Base-by-base conservation (phyloP, 2,329 filamentous ascomycete species). In the Elsinoe arachidis region DNA sequence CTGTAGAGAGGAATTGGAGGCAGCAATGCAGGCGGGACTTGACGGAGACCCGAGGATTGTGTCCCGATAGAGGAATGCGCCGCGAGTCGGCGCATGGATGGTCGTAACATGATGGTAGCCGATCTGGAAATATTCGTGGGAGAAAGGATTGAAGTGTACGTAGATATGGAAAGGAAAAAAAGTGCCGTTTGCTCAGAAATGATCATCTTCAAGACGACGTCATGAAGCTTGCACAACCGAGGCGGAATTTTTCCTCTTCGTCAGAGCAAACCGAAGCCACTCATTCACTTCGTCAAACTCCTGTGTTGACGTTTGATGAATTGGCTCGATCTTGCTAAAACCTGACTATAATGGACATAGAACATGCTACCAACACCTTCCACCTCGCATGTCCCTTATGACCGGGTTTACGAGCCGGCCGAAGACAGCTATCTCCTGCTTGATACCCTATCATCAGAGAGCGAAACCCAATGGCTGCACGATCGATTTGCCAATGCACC, bases 351-450 rank as follows among this genome's bases (percentile, higher is more conserved):
- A 53, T 49, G 41, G 41, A n/a, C 5, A 11, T 12, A 7, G 5
- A 23, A 5, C 30, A 96, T 96, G 91, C 82, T 99, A 26, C 91
- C 92, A 9, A 99, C 93, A 1, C 93, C 93, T 12, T 88, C 89
- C 58, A 99, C 93, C 2, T 88, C 88, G 19, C 93, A 99, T 74
- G 88, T 97, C 59, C 82, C 86, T 56, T 95, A 91, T 73, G 82
- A 88, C 70, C 84, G 86, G 57, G 85, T 97, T 64, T 99, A 99
- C 74, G 91, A 96, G 69, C 93, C 93, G 35, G 87, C 92, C 10
- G 93, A 99, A 73, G 93, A 99, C 75, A 96, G 91, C 4, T 99
- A 90, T 69, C 82, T 99, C 44, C 81, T 99, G 51, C 82, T 99
- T 30, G 92, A 99, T 74, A 95, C 91, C 0, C 80, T 99, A 44